Evolutionary conservation across 306 rosid species (phyloP).

Genomic region (Casuarina cunninghamiana): DNA sequence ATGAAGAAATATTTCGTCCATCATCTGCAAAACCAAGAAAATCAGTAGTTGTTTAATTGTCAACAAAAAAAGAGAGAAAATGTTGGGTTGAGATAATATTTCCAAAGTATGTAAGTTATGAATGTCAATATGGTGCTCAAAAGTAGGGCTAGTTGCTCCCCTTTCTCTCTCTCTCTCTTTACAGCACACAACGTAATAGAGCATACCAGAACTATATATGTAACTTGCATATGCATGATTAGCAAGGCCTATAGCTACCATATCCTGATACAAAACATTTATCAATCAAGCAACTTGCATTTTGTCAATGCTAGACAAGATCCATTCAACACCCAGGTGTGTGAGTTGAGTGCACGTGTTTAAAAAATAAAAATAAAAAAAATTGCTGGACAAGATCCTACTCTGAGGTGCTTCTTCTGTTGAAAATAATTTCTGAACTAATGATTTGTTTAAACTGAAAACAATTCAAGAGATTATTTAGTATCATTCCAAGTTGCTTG

Average conservation of each 20-base stretch:
- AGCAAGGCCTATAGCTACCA: neutral
- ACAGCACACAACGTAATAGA: neutral
- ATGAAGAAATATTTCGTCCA: conserved; percentile 92
- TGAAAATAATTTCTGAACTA: neutral
- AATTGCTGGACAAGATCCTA: neutral
- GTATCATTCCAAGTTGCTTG: neutral
- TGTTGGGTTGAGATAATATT: neutral
- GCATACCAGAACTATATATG: neutral
- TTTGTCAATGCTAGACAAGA: neutral
- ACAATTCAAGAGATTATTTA: neutral
- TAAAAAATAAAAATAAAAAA: too few relatives aligned
- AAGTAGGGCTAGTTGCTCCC: neutral
- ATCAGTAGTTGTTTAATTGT: conserved; percentile 1
- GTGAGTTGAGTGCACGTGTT: too few relatives aligned
- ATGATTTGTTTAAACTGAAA: neutral
- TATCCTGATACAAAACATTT: neutral
- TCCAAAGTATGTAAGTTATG: neutral
- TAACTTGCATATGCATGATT: neutral
- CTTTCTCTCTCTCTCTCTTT: neutral
- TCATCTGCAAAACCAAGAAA: conserved; percentile 71
- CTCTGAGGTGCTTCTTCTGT: neutral
- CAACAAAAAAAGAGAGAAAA: neutral
- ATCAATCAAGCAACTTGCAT: neutral
- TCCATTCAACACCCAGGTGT: too few relatives aligned
- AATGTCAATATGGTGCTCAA: neutral